Percentiles rank a stretch among this genome's conserved stretches.
These are phyloP conservation scores for Penicillium samsonianum DNA, from an alignment of 495 filamentous ascomycete genomes.

Conservation along the genomic window DNA sequence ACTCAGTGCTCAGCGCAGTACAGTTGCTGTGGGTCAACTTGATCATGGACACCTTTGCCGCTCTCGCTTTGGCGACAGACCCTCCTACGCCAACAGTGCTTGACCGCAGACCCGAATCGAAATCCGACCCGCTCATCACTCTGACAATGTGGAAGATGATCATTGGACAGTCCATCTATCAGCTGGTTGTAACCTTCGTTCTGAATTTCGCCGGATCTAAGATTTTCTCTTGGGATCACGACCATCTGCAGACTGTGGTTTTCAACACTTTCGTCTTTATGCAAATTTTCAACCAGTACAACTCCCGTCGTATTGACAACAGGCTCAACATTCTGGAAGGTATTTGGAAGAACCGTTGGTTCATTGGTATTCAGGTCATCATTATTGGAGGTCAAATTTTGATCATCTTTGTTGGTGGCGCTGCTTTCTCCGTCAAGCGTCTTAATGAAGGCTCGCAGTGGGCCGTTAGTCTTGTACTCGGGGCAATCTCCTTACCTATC, in stretches of 20 bases:
- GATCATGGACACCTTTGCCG: slow-evolving; percentile 95
- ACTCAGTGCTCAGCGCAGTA: slow-evolving; percentile 78
- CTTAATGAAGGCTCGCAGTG: slow-evolving; percentile 66
- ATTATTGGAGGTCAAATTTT: slow-evolving; percentile 81
- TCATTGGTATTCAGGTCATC: slow-evolving; percentile 76
- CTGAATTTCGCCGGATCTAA: slow-evolving; percentile 70
- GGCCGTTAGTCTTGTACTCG: slow-evolving; percentile 72
- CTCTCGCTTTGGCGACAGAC: slow-evolving; percentile 89
- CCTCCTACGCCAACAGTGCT: slow-evolving; percentile 70
- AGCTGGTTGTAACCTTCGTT: slow-evolving; percentile 75
- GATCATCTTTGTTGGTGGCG: slow-evolving; percentile 76
- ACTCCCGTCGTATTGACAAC: slow-evolving; percentile 83
- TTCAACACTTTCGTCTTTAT: slow-evolving; percentile 96
- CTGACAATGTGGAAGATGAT: slow-evolving; percentile 95
- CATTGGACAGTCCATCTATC: slow-evolving; percentile 79
- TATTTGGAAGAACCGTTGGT: slow-evolving; percentile 75
- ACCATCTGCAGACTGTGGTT: slow-evolving; percentile 63
- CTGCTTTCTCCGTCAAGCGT: slow-evolving; percentile 63
- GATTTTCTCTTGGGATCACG: slow-evolving; percentile 59
- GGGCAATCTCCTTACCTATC: slow-evolving; percentile 68
- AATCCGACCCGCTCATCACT: slow-evolving; percentile 74
- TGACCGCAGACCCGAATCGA: slow-evolving; percentile 73
- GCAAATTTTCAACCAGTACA: slow-evolving; percentile 89
- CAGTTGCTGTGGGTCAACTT: slow-evolving; percentile 91
- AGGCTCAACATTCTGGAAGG: slow-evolving; percentile 88